Conservation (phyloP, 2,329 filamentous ascomycete genomes). For the Meredithiella fracta region DNA sequence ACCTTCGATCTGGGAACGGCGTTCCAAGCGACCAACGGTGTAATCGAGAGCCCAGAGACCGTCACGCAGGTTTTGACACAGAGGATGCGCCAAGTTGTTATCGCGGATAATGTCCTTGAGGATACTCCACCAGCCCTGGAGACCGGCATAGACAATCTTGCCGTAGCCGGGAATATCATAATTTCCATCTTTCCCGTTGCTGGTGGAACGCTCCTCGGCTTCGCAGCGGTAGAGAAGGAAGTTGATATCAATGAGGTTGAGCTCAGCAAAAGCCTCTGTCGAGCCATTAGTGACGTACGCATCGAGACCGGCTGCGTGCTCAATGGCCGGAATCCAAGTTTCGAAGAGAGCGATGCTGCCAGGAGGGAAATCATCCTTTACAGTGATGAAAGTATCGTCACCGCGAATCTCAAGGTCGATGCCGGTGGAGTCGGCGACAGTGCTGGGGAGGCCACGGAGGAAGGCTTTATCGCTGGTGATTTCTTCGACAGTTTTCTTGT, state of each 20-base stretch:
- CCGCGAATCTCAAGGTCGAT: constrained; percentile 56
- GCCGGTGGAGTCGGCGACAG: constrained; percentile 56
- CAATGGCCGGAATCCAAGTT: constrained; percentile 81
- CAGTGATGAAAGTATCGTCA: constrained; percentile 61
- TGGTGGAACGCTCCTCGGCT: constrained; percentile 68
- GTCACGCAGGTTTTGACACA: constrained; percentile 82
- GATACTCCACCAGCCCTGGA: constrained; percentile 98
- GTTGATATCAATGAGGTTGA: constrained; percentile 73
- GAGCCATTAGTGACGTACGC: constrained; percentile 72
- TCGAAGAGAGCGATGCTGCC: constrained; percentile 92
- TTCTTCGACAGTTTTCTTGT: constrained; percentile 47
- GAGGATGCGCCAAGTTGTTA: constrained; percentile 81
- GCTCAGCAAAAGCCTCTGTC: constrained; percentile 56
- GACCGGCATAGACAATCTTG: constrained; percentile 76
- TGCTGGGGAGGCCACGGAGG: constrained; percentile 70
- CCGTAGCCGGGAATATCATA: constrained; percentile 78
- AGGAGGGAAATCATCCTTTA: constrained; percentile 72
- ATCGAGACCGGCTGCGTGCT: constrained; percentile 70
- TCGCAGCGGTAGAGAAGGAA: constrained; percentile 84
- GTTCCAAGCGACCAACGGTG: constrained; percentile 60
- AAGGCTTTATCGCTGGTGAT: constrained; percentile 52
- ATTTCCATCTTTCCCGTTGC: constrained; percentile 57
- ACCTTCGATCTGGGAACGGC: constrained; percentile 45
- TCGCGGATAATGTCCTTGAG: constrained; percentile 68
- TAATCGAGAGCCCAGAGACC: constrained; percentile 91